Evolutionary conservation across 2,329 filamentous ascomycete genomes (phyloP), one percentile per base, ranked within the genome.

Genomic region (Calonectria pteridis): DNA sequence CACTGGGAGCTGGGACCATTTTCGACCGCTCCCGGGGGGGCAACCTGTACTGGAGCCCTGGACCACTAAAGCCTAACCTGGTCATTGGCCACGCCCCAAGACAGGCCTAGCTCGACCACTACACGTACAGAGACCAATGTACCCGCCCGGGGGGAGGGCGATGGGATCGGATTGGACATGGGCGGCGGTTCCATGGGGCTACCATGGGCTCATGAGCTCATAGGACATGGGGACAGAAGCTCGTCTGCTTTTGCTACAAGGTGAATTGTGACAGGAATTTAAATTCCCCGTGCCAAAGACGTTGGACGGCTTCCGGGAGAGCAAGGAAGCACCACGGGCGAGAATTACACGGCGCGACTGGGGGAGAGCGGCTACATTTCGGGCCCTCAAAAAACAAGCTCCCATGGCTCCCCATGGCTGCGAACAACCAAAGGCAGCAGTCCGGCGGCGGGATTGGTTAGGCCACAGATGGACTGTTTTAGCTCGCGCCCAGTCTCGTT

Each of bases 1-100:
- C 62, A 71, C 50, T 66, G 62, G 49, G 63, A 71, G 69, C 69
- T 71, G 69, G 63, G 69, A 53, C 69, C 69, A 71, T 59, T 43
- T 49, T 55, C 62, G 37, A 46, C 50, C 40, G 50, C 69, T 64
- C 26, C 35, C 59, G 59, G 67, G 46, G 46, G 58, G 40, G 31
- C 43, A 40, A 28, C 16, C 31, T 37, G 53, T 35, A 7, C 51
- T 58, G 43, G 20, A 55, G 37, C 37, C 37, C 67, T n/a, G 43
- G 43, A 46, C 43, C 58, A 49, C 67, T 64, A 69, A 69, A 23
- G 67, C 33, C 58, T 37, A 46, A 64, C 26, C 62, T 59, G 63
- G 69, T 51, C 63, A 71, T 71, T 71, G 69, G 69, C 63, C 67
- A 49, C 46, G 29, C 37, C 43, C 35, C 23, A 35, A 35, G 62